Evolutionary conservation across 176 grass and related monocot genomes (phyloP), one percentile per base, ranked within the genome.

Genomic region (Saccharum spontaneum): DNA sequence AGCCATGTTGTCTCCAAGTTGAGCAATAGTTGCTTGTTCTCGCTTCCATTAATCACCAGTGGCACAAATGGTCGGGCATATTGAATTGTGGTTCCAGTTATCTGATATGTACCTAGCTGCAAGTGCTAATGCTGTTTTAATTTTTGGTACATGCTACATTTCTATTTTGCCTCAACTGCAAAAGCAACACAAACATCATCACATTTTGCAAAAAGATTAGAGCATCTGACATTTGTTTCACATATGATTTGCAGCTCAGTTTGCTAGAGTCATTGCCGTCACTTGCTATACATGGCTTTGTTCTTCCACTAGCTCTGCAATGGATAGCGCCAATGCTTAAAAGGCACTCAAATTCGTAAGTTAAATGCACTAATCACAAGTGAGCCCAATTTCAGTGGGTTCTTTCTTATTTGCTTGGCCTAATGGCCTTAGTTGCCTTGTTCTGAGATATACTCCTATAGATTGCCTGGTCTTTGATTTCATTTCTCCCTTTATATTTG

Each of bases 311-410:
- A 43, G 77, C 92, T 63, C 50, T 95, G 30, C 96, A 95, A 79
- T 95, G 86, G 65, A 49, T 98, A 83, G 68, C 86, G 15, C 89
- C 96, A 60, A 95, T 98, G 91, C 93, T 98, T 86, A 92, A 88
- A 31, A 89, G 69, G 40, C 88, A 94, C 74, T 34, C 86, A 77
- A 90, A 92, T 54, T 79, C 78, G 93, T 97, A 91, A 83, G 94
- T 93, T 61, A 24, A 11, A 69, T 72, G 43, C 43, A 78, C 54
- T 60, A 87, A 69, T 73, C 46, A 78, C 9, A 54, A 79, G n/a
- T 36, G 85, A 45, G 45, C n/a, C 62, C 59, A 82, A 22, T 23
- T 85, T 73, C 18, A 75, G 14, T 55, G n/a, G 34, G 14, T 48
- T 80, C 77, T 84, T 38, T 85, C 65, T 72, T 79, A 57, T 69